These are phyloP conservation scores for Xylaria grammica DNA, from an alignment of 495 filamentous ascomycete species.

Conservation along the genomic window DNA sequence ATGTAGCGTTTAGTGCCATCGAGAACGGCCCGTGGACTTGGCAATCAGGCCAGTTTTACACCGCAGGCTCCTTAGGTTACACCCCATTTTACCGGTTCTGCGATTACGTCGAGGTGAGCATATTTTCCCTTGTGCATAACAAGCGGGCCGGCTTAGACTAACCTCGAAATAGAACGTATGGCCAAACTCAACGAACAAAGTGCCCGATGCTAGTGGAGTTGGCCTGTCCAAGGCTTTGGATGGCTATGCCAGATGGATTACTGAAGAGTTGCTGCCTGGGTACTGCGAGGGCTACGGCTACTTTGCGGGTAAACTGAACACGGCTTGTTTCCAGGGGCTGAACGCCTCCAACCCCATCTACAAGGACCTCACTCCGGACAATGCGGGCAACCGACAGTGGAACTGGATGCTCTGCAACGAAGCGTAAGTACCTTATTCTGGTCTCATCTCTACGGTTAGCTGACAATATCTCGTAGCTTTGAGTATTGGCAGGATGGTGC, in stretches of 20 bases:
- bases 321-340: conserved; percentile 62
- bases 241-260: conserved; percentile 60
- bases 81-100: conserved; percentile 61
- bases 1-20: conserved; percentile 41
- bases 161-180: conserved; percentile 30
- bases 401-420: conserved; percentile 71
- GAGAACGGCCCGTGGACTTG: conserved; percentile 61
- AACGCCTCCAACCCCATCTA: conserved; percentile 62
- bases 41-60: conserved; percentile 59
- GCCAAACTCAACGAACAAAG: conserved; percentile 30
- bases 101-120: conserved; percentile 44
- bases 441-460: neutral
- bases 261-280: conserved; percentile 51
- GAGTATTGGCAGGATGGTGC: conserved; percentile 65
- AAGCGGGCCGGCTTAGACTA: neutral
- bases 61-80: conserved; percentile 41
- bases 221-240: conserved; percentile 53
- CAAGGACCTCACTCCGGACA: conserved; percentile 58
- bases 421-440: conserved; percentile 36
- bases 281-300: conserved; percentile 52
- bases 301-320: conserved; percentile 48
- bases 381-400: conserved; percentile 65
- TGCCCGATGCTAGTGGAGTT: conserved; percentile 49
- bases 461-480: conserved; percentile 28
- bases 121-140: neutral